Conservation (phyloP, 169 alveolate genomes). For the Plasmodium cynomolgi region DNA sequence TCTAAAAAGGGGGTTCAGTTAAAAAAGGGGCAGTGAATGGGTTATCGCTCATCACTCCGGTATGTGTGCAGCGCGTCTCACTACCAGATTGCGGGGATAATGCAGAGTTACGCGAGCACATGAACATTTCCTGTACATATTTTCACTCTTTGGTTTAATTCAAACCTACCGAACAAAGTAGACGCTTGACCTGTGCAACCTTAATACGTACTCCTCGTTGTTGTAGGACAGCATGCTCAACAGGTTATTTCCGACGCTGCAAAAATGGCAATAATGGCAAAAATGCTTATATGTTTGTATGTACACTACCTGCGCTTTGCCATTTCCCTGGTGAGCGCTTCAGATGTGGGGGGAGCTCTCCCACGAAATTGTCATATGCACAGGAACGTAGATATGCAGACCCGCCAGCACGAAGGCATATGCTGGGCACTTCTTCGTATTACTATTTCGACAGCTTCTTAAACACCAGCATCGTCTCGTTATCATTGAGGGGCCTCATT, state of each 20-base stretch:
- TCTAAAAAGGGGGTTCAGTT: slow-evolving; percentile 12
- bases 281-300: not conserved
- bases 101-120: not conserved
- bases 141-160: not conserved
- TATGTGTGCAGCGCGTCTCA: not conserved
- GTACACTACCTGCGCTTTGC: not conserved
- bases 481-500: slow-evolving; percentile 75
- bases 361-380: not conserved
- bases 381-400: not conserved
- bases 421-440: not conserved
- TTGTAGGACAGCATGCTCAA: slow-evolving; percentile 70
- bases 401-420: not conserved
- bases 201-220: slow-evolving; percentile 59
- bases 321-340: not conserved
- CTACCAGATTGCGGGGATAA: not conserved
- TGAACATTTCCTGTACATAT: not conserved
- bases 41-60: not conserved
- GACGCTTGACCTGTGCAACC: slow-evolving; percentile 42
- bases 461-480: slow-evolving; percentile 74
- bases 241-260: slow-evolving; percentile 68
- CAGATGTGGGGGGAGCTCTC: not conserved
- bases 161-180: slow-evolving; percentile 47
- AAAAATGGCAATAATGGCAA: slow-evolving; percentile 1
- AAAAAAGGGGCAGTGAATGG: not conserved
- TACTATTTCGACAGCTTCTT: slow-evolving; percentile 73